A percentile compares a stretch with the other conserved stretches of the same genome.
These are phyloP conservation scores for Coprinopsis sp. DNA, from an alignment of 768 basidiomycete genomes.

Conservation along the genomic window DNA sequence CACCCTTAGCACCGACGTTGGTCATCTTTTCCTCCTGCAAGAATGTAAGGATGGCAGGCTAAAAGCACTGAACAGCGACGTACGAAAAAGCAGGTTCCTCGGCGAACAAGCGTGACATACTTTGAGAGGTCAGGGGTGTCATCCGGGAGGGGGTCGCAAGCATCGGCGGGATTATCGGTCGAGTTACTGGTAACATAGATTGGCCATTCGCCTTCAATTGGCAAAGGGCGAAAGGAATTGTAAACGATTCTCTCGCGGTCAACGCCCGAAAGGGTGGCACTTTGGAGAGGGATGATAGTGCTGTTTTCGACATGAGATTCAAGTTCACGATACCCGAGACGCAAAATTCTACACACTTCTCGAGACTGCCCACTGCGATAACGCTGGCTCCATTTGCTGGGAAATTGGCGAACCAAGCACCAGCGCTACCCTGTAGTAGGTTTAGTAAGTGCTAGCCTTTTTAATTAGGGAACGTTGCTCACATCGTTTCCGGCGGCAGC, in stretches of 20 bases:
- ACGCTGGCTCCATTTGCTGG: slow-evolving; percentile 51
- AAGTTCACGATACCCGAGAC: neutral
- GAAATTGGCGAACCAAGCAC: slow-evolving; percentile 56
- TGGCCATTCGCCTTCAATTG: slow-evolving; percentile 40
- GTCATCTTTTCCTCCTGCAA: slow-evolving; percentile 37
- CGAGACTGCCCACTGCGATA: slow-evolving; percentile 52
- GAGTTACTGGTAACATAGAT: slow-evolving; percentile 57
- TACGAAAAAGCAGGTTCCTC: slow-evolving; percentile 57
- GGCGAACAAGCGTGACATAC: slow-evolving; percentile 51
- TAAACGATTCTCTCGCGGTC: slow-evolving; percentile 49
- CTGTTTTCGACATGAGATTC: slow-evolving; percentile 22
- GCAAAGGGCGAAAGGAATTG: slow-evolving; percentile 46
- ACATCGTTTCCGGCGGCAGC: slow-evolving; percentile 58
- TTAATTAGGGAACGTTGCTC: no score
- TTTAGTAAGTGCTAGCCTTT: no score
- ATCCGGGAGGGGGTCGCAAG: slow-evolving; percentile 53
- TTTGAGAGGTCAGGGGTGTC: slow-evolving; percentile 48
- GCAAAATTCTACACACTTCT: slow-evolving; percentile 48
- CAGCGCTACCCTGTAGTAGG: slow-evolving; percentile 50
- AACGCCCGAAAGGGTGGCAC: slow-evolving; percentile 47
- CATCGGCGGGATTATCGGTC: slow-evolving; percentile 49
- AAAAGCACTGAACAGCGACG: slow-evolving; percentile 10
- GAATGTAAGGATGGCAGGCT: slow-evolving; percentile 32
- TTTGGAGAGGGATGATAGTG: slow-evolving; percentile 53
- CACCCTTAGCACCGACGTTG: slow-evolving; percentile 53